phyloP scores from a whole-genome alignment of 257 asterid species.

The Capsicum rhomboideum region DNA sequence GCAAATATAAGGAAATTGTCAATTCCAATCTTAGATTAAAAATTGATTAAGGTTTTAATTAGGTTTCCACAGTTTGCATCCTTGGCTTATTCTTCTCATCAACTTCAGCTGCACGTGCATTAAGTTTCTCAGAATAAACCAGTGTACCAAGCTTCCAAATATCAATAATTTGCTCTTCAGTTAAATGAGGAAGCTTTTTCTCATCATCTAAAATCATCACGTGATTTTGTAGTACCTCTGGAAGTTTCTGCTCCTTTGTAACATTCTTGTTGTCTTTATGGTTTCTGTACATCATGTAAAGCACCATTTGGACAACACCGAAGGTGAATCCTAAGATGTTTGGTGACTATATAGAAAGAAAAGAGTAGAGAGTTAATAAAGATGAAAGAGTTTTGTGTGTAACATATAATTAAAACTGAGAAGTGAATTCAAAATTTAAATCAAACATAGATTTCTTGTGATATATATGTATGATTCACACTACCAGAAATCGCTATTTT shows the following conservation, averaged over 20 bases:
- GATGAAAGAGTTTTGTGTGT: too few relatives aligned
- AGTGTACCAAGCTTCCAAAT: slow-evolving; percentile 28
- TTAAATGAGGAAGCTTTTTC: slow-evolving; percentile 19
- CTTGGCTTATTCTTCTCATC: background rate
- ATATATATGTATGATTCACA: background rate
- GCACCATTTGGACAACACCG: slow-evolving; percentile 44
- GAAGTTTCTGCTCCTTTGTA: slow-evolving; percentile 13
- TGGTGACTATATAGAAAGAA: slow-evolving; percentile 22
- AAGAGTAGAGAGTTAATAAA: background rate
- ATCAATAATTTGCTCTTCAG: slow-evolving; percentile 41
- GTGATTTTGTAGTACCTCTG: background rate
- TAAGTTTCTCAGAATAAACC: slow-evolving; percentile 25
- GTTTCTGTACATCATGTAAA: slow-evolving; percentile 31
- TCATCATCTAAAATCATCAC: slow-evolving; percentile 18
- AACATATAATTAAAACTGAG: too few relatives aligned
- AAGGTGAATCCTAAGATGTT: slow-evolving; percentile 54
- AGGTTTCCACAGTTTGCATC: background rate
- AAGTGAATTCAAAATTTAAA: background rate
- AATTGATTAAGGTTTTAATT: background rate
- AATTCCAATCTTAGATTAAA: background rate
- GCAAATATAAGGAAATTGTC: background rate
- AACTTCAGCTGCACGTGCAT: background rate
- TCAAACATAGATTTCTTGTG: too few relatives aligned
- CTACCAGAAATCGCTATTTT: background rate
- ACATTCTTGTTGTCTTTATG: slow-evolving; percentile 13